Evolutionary conservation across 1,284 basidiomycete species (phyloP).

Genomic region (Moesziomyces antarcticus): DNA sequence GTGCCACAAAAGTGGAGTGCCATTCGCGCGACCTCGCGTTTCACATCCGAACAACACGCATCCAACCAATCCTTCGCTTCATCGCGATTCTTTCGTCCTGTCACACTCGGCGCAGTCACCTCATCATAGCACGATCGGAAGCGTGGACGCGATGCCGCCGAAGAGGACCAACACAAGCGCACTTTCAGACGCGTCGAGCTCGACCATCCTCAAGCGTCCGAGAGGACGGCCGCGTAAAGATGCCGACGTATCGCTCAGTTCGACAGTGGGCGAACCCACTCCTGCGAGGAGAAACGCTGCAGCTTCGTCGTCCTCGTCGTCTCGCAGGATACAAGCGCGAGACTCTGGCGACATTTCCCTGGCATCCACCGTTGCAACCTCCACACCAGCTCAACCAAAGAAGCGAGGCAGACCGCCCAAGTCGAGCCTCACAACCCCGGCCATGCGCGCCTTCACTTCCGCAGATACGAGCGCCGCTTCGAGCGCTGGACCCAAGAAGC

Average conservation of each 20-base stretch:
- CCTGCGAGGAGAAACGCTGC: slow-evolving; percentile 9
- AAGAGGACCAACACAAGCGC: neutral
- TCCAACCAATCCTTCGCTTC: neutral
- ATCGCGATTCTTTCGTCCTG: neutral
- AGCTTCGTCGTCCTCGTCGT: neutral
- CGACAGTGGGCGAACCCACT: slow-evolving; percentile 30
- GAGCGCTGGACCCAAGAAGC: slow-evolving; percentile 7
- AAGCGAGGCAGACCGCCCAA: slow-evolving; percentile 20
- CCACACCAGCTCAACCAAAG: slow-evolving; percentile 11
- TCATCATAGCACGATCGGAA: neutral
- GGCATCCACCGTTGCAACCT: slow-evolving; percentile 15
- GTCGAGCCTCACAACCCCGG: slow-evolving; percentile 14
- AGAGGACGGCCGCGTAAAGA: slow-evolving; percentile 10
- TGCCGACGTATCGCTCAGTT: slow-evolving; percentile 34
- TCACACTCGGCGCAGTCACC: too few relatives aligned
- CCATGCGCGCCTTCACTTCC: slow-evolving; percentile 14
- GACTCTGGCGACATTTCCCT: slow-evolving; percentile 20
- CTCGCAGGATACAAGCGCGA: slow-evolving; percentile 1
- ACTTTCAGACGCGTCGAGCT: slow-evolving; percentile 9
- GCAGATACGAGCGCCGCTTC: slow-evolving; percentile 15
- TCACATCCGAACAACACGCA: slow-evolving; percentile 9
- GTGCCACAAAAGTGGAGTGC: neutral
- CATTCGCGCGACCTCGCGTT: slow-evolving; percentile 4
- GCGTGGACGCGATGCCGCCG: slow-evolving; percentile 10
- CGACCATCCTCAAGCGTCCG: slow-evolving; percentile 10